Conservation (phyloP, 139 green algal species). For the Chloropicon primus region DNA sequence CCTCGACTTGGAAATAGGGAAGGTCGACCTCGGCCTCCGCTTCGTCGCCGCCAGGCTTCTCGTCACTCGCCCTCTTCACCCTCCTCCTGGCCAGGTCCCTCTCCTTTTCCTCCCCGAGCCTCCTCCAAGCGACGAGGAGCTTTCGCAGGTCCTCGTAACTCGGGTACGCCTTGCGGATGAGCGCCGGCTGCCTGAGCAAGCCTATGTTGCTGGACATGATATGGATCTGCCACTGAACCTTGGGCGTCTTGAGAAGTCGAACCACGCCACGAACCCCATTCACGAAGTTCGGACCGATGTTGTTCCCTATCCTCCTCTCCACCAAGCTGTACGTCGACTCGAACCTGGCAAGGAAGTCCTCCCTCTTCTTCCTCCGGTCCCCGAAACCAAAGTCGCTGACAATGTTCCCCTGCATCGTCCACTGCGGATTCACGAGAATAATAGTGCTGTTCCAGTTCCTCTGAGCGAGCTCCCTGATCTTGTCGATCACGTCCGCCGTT, state of each 20-base stretch:
- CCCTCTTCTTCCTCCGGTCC: constrained; percentile 6
- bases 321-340: constrained; percentile 4
- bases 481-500: constrained; percentile 2
- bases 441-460: not conserved
- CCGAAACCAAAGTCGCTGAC: constrained; percentile 23
- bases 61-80: not conserved
- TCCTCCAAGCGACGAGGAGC: not conserved
- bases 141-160: not conserved
- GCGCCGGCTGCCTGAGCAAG: not conserved
- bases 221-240: not conserved
- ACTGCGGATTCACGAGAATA: constrained; percentile 19
- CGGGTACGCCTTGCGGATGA: not conserved
- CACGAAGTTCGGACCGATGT: not conserved
- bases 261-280: not conserved
- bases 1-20: not conserved
- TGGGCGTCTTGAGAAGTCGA: not conserved
- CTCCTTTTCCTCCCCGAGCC: not conserved
- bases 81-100: not conserved
- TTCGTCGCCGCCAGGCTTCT: not conserved
- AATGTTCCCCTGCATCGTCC: constrained; percentile 13
- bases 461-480: not conserved
- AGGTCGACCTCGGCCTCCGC: not conserved
- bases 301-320: constrained; percentile 9
- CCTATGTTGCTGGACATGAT: not conserved
- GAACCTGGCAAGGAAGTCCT: constrained; percentile 13